Percentiles rank a stretch among this genome's conserved stretches.
Conservation (phyloP, 169 alveolate species). For the Plasmodium relictum region DNA sequence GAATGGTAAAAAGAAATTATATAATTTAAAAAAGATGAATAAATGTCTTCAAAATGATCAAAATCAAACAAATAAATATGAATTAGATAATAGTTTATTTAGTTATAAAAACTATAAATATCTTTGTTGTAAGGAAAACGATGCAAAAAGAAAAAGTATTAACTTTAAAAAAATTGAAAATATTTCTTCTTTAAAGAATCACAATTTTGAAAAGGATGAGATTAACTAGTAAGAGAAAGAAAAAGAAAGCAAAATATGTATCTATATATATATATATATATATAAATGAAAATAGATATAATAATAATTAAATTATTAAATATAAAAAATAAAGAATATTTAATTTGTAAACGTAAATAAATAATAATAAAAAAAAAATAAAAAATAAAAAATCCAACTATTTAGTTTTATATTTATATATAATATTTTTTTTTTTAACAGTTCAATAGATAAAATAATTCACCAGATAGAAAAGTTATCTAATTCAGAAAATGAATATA, state of each 20-base stretch:
- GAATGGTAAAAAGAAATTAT: conserved; percentile 66
- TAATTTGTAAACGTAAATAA: too few relatives aligned
- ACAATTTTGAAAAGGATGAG: conserved; percentile 30
- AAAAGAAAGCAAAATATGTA: background rate
- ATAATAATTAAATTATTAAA: background rate
- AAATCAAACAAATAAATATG: conserved; percentile 33
- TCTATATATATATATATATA: background rate
- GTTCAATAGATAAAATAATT: conserved; percentile 63
- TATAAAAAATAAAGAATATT: background rate
- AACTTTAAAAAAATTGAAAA: background rate
- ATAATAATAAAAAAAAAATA: too few relatives aligned
- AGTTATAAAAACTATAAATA: conserved; percentile 29
- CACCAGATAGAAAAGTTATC: conserved; percentile 34
- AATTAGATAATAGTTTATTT: conserved; percentile 32
- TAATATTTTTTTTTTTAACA: background rate
- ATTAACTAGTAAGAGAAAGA: conserved; percentile 37
- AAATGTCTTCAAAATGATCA: background rate
- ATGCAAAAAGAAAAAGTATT: conserved; percentile 2
- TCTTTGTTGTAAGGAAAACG: conserved; percentile 22
- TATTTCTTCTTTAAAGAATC: conserved; percentile 1
- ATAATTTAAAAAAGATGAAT: conserved; percentile 32
- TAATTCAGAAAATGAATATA: conserved; percentile 11
- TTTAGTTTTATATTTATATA: background rate
- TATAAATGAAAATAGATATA: background rate
- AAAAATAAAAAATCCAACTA: too few relatives aligned